Base-by-base conservation (phyloP, 306 rosid species). In the Cucurbita pepo region DNA sequence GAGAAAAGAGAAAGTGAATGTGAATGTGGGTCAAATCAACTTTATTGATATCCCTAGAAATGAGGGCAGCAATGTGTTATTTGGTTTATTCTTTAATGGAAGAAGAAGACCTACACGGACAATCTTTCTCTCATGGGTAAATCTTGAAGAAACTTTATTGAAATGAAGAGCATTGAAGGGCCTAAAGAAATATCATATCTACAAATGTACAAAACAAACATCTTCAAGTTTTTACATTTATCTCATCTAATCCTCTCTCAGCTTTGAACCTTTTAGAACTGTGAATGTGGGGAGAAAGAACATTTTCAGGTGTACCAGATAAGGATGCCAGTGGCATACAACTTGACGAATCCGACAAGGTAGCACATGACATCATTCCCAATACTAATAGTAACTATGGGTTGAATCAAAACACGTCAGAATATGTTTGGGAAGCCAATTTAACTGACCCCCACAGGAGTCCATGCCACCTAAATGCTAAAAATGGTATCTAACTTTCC, bases 11-110 rank as follows among this genome's bases (percentile, higher is more conserved):
- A 57, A 13, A 43, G 56, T 40, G 55, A 13, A 25, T 56, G 64
- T 41, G 66, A 51, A 25, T 56, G 64, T 41, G 66, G 62, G 75
- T 72, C 75, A 72, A 54, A 54, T 54, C 38, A 72, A 40, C 63
- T 72, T 72, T 53, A 55, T 69, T 69, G 44, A 14, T 47, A 41
- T 69, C 72, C 51, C 59, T 44, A 47, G 36, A 21, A 53, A 50
- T 47, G 45, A 69, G 74, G 74, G 57, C 5, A 50, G 74, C 22
- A 21, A 25, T 34, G 58, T n/a, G 52, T 43, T 44, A 19, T 50
- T 65, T 65, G 30, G 70, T 69, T 69, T 48, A 69, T 69, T 69
- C 14, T 25, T 45, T 48, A 25, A 21, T 69, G 43, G 57, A 25
- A 67, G 48, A 62, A 51, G 55, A 48, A 40, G 55, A 45, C 57